phyloP scores from a whole-genome alignment of 208 protist species.

The Ichthyophonus hoferi region DNA sequence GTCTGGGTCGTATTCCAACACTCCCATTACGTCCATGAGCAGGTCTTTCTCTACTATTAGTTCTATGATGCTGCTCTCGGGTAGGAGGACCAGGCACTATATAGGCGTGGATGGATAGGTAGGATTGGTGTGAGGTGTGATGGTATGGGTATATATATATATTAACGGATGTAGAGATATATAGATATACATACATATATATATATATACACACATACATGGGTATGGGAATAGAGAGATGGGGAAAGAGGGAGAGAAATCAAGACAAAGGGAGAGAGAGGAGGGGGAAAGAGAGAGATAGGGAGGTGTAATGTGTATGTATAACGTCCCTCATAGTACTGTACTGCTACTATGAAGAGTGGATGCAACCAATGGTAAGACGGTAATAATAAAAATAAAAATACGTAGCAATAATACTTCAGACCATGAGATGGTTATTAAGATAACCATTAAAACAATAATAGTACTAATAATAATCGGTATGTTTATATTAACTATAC shows the following conservation, averaged over 20 bases:
- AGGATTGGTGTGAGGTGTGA: background rate
- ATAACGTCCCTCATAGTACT: too few relatives aligned
- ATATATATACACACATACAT: background rate
- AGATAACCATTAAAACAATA: too few relatives aligned
- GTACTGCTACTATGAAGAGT: too few relatives aligned
- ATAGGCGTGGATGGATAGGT: conserved; percentile 42
- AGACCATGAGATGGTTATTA: too few relatives aligned
- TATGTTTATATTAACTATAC: too few relatives aligned
- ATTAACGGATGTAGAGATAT: conserved; percentile 39
- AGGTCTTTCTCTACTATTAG: conserved; percentile 58
- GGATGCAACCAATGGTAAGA: too few relatives aligned
- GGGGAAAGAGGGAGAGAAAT: too few relatives aligned
- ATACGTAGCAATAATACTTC: too few relatives aligned
- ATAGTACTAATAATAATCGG: too few relatives aligned
- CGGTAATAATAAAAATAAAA: too few relatives aligned
- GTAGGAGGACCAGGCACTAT: conserved; percentile 61
- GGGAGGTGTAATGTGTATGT: too few relatives aligned
- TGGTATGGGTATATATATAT: conserved; percentile 31
- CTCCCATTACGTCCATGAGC: conserved; percentile 56
- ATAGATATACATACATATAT: conserved; percentile 49
- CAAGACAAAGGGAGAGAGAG: too few relatives aligned
- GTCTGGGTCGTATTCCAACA: conserved; percentile 68
- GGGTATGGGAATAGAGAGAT: background rate
- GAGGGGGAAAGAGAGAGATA: background rate
- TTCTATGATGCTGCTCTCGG: conserved; percentile 57